These are phyloP conservation scores for Kodamaea sp. DNA, from an alignment of 1,139 yeast genomes.

Conservation along the genomic window DNA sequence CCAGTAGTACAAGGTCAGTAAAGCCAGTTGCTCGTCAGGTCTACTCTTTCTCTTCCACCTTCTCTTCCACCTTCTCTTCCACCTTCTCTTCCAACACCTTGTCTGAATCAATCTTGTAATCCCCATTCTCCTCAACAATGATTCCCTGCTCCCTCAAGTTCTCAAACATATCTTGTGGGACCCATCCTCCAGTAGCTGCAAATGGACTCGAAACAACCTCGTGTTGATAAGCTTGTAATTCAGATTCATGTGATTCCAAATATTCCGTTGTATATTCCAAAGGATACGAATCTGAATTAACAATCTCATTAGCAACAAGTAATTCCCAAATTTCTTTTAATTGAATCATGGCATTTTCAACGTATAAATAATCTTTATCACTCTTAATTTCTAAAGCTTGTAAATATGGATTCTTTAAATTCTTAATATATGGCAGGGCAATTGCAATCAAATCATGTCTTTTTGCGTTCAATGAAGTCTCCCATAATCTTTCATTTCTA, in stretches of 20 bases:
- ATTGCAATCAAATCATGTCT: constrained; percentile 69
- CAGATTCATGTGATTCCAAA: constrained; percentile 52
- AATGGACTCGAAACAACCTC: constrained; percentile 72
- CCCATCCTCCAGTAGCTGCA: constrained; percentile 91
- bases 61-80: constrained; percentile 22
- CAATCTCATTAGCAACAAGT: constrained; percentile 61
- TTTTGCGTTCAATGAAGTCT: constrained; percentile 62
- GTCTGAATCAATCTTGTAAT: constrained; percentile 38
- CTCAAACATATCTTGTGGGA: constrained; percentile 88
- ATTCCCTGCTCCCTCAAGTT: constrained; percentile 64
- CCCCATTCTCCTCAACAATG: constrained; percentile 40
- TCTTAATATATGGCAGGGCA: constrained; percentile 72
- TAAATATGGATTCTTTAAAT: constrained; percentile 61
- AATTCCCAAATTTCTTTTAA: constrained; percentile 74
- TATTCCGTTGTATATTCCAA: constrained; percentile 54
- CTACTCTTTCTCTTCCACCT: too few relatives aligned
- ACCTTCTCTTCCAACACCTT: constrained; percentile 27
- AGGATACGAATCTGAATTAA: constrained; percentile 52
- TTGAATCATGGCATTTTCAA: constrained; percentile 68
- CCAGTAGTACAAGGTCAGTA: too few relatives aligned
- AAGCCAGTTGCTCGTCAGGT: too few relatives aligned
- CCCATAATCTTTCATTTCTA: constrained; percentile 89
- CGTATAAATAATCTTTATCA: constrained; percentile 60
- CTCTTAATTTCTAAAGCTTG: constrained; percentile 62
- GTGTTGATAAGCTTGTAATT: constrained; percentile 64